Percentiles rank a stretch among this genome's conserved stretches.
phyloP scores from a whole-genome alignment of 1,139 yeast genomes.

The Arxiozyma bovina region DNA sequence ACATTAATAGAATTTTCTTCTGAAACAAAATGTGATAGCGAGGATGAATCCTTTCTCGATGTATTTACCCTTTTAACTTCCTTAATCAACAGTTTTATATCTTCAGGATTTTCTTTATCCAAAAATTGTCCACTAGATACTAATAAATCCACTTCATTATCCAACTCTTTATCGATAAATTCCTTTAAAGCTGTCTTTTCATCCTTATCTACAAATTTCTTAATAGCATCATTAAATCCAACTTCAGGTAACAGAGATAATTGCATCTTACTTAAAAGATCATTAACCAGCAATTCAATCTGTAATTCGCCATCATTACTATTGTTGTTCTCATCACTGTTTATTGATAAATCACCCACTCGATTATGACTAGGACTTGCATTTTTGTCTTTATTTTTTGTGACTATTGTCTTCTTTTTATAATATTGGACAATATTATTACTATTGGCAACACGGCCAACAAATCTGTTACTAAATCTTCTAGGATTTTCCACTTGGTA shows the following conservation, averaged over 20 bases:
- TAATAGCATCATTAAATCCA: conserved; percentile 68
- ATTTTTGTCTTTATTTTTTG: conserved; percentile 23
- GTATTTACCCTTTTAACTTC: conserved; percentile 23
- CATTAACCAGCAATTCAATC: conserved; percentile 53
- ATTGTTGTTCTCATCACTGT: neutral
- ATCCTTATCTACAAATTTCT: conserved; percentile 68
- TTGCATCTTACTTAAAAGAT: conserved; percentile 52
- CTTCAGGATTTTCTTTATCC: conserved; percentile 30
- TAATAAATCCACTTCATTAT: conserved; percentile 51
- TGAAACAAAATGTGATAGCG: neutral
- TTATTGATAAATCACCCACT: neutral
- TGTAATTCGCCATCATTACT: conserved; percentile 35
- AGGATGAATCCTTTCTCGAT: conserved; percentile 2
- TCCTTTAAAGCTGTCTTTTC: conserved; percentile 63
- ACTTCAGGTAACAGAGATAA: conserved; percentile 65
- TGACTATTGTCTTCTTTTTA: conserved; percentile 33
- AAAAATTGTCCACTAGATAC: conserved; percentile 36
- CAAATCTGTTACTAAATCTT: conserved; percentile 81
- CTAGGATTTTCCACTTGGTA: conserved; percentile 87
- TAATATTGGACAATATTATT: conserved; percentile 74
- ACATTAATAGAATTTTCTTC: neutral
- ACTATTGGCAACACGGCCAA: conserved; percentile 82
- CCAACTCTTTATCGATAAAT: conserved; percentile 61
- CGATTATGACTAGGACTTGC: neutral
- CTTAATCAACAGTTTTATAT: conserved; percentile 26